Evolutionary conservation across 768 basidiomycete genomes (phyloP), one percentile per base, ranked within the genome.

Genomic region (Pulveroboletus frians): DNA sequence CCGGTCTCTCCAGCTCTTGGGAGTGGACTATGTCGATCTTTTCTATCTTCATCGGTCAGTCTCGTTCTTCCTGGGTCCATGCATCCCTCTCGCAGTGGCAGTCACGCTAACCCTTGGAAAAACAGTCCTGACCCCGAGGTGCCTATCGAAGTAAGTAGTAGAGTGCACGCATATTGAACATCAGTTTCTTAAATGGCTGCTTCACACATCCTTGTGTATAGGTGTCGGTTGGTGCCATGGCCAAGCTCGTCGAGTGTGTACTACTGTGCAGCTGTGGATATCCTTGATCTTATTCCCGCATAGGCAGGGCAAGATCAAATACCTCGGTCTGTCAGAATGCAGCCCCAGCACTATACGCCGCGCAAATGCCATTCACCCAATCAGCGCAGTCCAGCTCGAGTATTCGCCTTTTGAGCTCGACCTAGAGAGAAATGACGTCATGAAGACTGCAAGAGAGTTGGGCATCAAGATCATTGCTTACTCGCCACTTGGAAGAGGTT

Each of bases 271-370:
- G 0, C 13, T 18, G 3, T 31, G n/a, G 0, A 26, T 14, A 11
- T 39, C 15, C 23, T 38, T 41, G 9, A 43, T 1, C 14, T 34
- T 17, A 15, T 26, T 64, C 65, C 44, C 64, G 65, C 27, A 5
- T 30, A 66, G 63, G 31, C 50, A 55, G 51, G 77, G 76, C 1
- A 49, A 72, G 64, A 50, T 78, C 43, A 74, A 72, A 46, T 71
- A 77, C 58, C 54, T 82, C 9, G 79, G 81, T 1, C 71, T 81
- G 37, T 80, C 77, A 18, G 80, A 82, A 56, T 65, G 71, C 48
- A 76, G 76, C 3, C 67, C 73, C 1, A 47, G 51, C 3, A 75
- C 76, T 2, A 67, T 81, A 21, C 73, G 77, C 21, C 73, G 79
- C 14, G 80, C 78, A 10, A 72, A 71, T 34, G 71, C 73, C 8